phyloP scores from a whole-genome alignment of 2,329 filamentous ascomycete genomes.

The Parascedosporium putredinis region DNA sequence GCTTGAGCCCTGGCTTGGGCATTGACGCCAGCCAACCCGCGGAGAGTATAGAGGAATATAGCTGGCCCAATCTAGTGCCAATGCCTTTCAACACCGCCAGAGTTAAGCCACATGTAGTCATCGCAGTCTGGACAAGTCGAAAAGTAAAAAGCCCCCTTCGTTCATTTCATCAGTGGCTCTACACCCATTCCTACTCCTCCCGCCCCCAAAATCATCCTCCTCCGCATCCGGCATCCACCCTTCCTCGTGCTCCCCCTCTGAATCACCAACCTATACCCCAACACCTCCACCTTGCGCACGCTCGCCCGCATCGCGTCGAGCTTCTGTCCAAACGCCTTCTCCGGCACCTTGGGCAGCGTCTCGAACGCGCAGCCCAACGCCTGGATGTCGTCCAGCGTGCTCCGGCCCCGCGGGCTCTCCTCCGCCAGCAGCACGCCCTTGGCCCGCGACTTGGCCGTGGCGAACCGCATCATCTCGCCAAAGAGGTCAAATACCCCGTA shows the following conservation, averaged over 20 bases:
- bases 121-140: too few species aligned
- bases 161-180: not conserved
- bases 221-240: slow-evolving; percentile 79
- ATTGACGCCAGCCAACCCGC: too few species aligned
- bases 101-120: too few species aligned
- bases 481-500: slow-evolving; percentile 89
- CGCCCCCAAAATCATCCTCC: not conserved
- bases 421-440: slow-evolving; percentile 47
- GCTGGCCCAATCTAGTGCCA: too few species aligned
- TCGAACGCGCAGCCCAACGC: slow-evolving; percentile 68
- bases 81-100: too few species aligned
- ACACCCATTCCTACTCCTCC: not conserved
- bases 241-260: slow-evolving; percentile 80
- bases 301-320: slow-evolving; percentile 76
- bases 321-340: slow-evolving; percentile 61
- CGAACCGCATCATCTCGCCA: slow-evolving; percentile 94
- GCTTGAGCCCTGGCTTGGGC: too few species aligned
- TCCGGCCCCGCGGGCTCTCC: slow-evolving; percentile 24
- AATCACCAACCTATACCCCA: slow-evolving; percentile 80
- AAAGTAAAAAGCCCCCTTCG: not conserved
- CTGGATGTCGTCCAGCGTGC: slow-evolving; percentile 73
- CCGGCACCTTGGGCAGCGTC: slow-evolving; percentile 50
- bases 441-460: slow-evolving; percentile 69
- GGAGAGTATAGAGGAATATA: too few species aligned
- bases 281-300: slow-evolving; percentile 86